Evolutionary conservation across 257 asterid genomes (phyloP).

Genomic region (Capsicum rhomboideum): DNA sequence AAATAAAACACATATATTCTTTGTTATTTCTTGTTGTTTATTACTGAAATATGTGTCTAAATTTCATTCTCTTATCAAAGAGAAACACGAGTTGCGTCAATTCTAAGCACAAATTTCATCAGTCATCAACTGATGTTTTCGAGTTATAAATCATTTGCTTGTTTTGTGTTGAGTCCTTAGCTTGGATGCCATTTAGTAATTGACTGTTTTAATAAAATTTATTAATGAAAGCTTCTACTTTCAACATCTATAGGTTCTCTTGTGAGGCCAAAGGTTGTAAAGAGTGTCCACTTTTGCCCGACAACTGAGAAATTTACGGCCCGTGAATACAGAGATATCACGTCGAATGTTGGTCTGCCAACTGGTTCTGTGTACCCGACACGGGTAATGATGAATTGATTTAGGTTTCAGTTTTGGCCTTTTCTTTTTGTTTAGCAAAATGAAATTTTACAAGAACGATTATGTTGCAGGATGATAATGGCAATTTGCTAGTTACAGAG

Average conservation of each 20-base stretch:
- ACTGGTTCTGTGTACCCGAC: slow-evolving; percentile 97
- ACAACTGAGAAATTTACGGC: slow-evolving; percentile 57
- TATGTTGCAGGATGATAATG: slow-evolving; percentile 66
- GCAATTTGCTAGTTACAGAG: slow-evolving; percentile 88
- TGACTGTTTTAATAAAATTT: background rate
- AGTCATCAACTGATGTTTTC: background rate
- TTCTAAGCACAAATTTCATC: background rate
- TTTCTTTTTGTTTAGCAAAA: background rate
- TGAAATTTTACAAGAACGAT: background rate
- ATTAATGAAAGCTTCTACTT: background rate
- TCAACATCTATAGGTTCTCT: slow-evolving; percentile 62
- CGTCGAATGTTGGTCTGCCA: slow-evolving; percentile 90
- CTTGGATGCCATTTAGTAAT: background rate
- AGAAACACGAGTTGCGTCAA: background rate
- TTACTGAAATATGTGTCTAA: background rate
- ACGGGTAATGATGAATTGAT: slow-evolving; percentile 40
- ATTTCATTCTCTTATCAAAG: background rate
- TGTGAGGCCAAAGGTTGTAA: slow-evolving; percentile 98
- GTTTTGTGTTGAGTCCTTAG: background rate
- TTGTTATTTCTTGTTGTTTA: background rate
- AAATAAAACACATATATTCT: background rate
- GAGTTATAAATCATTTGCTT: background rate
- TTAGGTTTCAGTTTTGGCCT: background rate
- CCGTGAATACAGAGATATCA: slow-evolving; percentile 85
- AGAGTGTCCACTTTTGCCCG: slow-evolving; percentile 93